Conservation (phyloP, 2,329 filamentous ascomycete species). For the Diaporthe sp. region DNA sequence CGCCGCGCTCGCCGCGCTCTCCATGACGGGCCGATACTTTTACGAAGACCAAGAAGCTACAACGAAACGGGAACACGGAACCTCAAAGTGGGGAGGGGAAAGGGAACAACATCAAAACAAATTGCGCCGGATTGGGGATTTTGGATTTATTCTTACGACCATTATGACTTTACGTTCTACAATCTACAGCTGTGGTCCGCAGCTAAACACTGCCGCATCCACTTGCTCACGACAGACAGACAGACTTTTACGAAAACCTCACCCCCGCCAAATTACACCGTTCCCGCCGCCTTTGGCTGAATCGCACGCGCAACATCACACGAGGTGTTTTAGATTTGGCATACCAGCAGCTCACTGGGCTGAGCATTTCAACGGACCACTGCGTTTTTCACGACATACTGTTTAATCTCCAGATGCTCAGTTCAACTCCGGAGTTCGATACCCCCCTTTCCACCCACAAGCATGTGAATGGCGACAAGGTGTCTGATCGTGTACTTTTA, state of each 20-base stretch:
- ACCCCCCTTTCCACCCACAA: slow-evolving; percentile 28
- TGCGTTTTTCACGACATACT: slow-evolving; percentile 26
- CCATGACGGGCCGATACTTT: slow-evolving; percentile 4
- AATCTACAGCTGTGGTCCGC: slow-evolving; percentile 21
- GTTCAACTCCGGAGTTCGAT: slow-evolving; percentile 27
- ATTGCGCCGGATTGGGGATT: neutral
- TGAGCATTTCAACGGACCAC: slow-evolving; percentile 5
- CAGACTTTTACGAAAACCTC: neutral
- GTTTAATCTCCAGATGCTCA: slow-evolving; percentile 33
- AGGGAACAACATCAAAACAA: slow-evolving; percentile 36
- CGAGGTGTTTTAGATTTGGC: neutral
- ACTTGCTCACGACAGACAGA: slow-evolving; percentile 4
- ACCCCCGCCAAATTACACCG: neutral
- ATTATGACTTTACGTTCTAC: slow-evolving; percentile 37
- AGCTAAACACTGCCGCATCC: neutral
- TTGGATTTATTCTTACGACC: slow-evolving; percentile 27
- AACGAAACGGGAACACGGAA: neutral
- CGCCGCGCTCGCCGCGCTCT: neutral
- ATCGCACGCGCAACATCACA: neutral
- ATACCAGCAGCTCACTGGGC: slow-evolving; percentile 15
- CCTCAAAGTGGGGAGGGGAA: slow-evolving; percentile 41
- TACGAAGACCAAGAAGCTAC: neutral
- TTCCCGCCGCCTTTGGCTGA: neutral
- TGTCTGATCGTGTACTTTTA: slow-evolving; percentile 22
- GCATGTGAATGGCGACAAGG: slow-evolving; percentile 20